Evolutionary conservation across 495 filamentous ascomycete species (phyloP), one percentile per base, ranked within the genome.

Genomic region (Annulohypoxylon nitens): DNA sequence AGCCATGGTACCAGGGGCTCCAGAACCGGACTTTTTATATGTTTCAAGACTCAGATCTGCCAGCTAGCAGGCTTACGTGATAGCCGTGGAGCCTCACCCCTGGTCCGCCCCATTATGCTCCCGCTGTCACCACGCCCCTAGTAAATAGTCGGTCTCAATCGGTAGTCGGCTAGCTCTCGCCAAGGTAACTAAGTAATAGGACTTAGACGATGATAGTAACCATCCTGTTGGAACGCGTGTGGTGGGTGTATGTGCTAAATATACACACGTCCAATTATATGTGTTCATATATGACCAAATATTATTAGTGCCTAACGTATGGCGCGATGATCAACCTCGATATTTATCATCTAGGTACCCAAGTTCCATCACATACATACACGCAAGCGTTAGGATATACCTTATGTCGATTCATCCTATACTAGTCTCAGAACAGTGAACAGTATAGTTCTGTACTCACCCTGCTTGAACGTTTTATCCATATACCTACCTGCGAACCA

Each of bases 251-350:
- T 20, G 43, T 54, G 50, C 25, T 54, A 30, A 54, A 33, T 54
- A 54, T 25, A 51, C 33, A 54, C 25, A 33, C 25, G 3, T 30
- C 25, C 50, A 54, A 54, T 54, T 54, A 33, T 33, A 33, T 54
- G 11, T 23, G 23, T 54, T 51, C 18, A 51, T 51, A 26, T 54
- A 54, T 30, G 30, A 33, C 7, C n/a, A 12, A 30, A 33, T 54
- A 8, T 54, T 54, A 8, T 54, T 54, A 33, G 50, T n/a, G 25
- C 25, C 50, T 54, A 54, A 26, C 26, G 50, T 14, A 54, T n/a
- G 25, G 25, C 25, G 43, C n/a, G 9, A 54, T 33, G 50, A 54
- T 54, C 50, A 8, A 33, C 50, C 23, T 54, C 12, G 50, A 54
- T 54, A 54, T 54, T 54, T 54, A 54, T 54, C 12, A 26, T 8